phyloP scores from a whole-genome alignment of 2,329 filamentous ascomycete genomes.

The Myriosclerotinia curreyana region DNA sequence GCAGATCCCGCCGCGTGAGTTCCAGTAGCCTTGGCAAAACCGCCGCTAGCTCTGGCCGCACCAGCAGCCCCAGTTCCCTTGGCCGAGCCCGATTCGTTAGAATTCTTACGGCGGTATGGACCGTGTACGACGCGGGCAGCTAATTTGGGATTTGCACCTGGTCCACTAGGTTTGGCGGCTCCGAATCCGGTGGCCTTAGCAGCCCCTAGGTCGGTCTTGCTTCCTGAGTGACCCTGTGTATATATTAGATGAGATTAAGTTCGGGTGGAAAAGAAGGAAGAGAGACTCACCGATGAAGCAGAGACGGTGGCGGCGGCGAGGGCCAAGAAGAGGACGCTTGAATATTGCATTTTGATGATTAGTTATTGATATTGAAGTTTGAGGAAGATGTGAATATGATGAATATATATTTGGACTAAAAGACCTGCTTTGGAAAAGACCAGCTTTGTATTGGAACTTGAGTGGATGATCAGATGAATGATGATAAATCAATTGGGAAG shows the following conservation, averaged over 20 bases:
- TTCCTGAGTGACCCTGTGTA: constrained; percentile 18
- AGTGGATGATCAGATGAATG: constrained; percentile 4
- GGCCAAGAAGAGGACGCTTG: constrained; percentile 31
- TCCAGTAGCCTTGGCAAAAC: not conserved
- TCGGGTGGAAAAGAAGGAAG: too few species aligned
- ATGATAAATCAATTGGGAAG: constrained; percentile 2
- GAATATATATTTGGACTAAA: not conserved
- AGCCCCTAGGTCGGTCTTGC: not conserved
- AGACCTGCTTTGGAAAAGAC: constrained; percentile 9
- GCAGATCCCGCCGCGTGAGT: not conserved
- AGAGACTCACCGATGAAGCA: constrained; percentile 25
- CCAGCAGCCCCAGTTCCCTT: not conserved
- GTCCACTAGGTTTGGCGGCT: constrained; percentile 3
- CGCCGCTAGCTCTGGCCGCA: not conserved
- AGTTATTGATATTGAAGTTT: constrained; percentile 20
- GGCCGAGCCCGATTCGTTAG: not conserved
- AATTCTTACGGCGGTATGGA: constrained; percentile 3
- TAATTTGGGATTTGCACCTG: not conserved
- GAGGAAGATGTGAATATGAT: not conserved
- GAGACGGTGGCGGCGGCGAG: constrained; percentile 30
- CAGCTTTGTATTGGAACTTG: not conserved
- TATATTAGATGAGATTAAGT: constrained; percentile 5
- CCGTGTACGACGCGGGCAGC: not conserved
- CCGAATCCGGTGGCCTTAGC: constrained; percentile 8
- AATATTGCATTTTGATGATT: constrained; percentile 34